phyloP scores from a whole-genome alignment of 306 rosid species.

The Pyrus communis region DNA sequence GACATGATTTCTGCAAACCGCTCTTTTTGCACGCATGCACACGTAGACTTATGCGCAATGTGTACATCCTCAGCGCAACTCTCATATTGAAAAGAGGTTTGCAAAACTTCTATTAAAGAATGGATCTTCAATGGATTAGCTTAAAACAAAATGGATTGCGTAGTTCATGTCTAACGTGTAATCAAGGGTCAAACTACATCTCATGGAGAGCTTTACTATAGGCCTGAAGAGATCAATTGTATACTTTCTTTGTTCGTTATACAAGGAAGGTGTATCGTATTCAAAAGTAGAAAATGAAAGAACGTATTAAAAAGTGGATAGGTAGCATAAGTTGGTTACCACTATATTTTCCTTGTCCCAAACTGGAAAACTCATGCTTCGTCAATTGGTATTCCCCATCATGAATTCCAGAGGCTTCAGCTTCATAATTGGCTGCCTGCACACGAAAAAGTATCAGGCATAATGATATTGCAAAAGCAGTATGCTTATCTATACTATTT shows the following conservation, averaged over 20 bases:
- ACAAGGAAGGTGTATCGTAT: not conserved
- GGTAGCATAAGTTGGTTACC: constrained; percentile 43
- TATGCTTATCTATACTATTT: not conserved
- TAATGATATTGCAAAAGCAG: not conserved
- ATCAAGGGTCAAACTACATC: not conserved
- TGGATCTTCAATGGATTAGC: not conserved
- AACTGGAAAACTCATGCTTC: constrained; percentile 68
- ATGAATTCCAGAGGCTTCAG: constrained; percentile 68
- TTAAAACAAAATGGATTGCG: not conserved
- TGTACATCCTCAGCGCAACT: no score
- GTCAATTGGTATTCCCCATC: constrained; percentile 71
- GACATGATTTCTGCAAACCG: not conserved
- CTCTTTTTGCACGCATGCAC: no score
- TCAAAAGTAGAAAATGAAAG: not conserved
- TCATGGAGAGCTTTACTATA: not conserved
- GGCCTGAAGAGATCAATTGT: not conserved
- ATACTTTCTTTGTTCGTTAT: not conserved
- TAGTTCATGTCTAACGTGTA: not conserved
- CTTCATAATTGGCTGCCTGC: constrained; percentile 89
- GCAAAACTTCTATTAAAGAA: not conserved
- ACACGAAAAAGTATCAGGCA: constrained; percentile 16
- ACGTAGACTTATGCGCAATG: no score
- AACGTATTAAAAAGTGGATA: not conserved
- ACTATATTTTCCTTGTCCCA: constrained; percentile 78
- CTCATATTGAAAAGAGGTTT: no score